phyloP scores from a whole-genome alignment of 108 stramenopile genomes.

The Nitzschia inconspicua region DNA sequence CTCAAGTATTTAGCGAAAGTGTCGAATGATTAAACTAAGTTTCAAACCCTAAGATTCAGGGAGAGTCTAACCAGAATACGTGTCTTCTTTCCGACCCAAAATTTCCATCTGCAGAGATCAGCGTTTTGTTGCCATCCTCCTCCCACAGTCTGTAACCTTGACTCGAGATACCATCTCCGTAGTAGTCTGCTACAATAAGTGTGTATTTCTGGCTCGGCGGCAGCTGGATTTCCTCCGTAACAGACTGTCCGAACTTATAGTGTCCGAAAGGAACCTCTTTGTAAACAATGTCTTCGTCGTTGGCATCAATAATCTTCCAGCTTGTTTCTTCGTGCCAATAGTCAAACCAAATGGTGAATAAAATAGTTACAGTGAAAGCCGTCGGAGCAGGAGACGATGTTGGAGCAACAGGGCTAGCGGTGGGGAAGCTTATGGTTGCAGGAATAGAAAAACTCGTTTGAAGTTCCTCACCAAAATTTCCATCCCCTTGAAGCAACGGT shows the following conservation, averaged over 20 bases:
- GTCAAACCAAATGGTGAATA: slow-evolving; percentile 1
- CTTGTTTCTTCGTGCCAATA: slow-evolving; percentile 13
- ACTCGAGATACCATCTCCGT: slow-evolving; percentile 2
- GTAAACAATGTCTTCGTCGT: neutral
- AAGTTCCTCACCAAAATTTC: neutral
- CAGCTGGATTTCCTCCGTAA: neutral
- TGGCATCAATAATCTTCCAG: slow-evolving; percentile 2
- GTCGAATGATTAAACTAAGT: no score
- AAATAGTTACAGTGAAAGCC: neutral
- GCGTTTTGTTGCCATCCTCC: slow-evolving; percentile 3
- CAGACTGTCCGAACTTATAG: neutral
- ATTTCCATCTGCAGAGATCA: neutral
- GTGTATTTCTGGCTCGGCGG: neutral
- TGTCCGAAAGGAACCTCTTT: neutral
- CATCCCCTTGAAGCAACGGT: neutral
- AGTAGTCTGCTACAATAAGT: neutral
- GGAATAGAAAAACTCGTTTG: neutral
- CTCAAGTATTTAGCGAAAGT: no score
- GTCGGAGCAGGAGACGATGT: slow-evolving; percentile 10
- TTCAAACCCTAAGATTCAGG: no score
- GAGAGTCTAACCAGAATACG: no score
- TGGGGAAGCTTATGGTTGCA: neutral
- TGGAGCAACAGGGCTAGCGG: neutral
- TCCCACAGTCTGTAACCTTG: no score
- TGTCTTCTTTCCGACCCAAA: neutral